phyloP scores from a whole-genome alignment of 2,329 filamentous ascomycete genomes.

The Colletotrichum gigasporum region DNA sequence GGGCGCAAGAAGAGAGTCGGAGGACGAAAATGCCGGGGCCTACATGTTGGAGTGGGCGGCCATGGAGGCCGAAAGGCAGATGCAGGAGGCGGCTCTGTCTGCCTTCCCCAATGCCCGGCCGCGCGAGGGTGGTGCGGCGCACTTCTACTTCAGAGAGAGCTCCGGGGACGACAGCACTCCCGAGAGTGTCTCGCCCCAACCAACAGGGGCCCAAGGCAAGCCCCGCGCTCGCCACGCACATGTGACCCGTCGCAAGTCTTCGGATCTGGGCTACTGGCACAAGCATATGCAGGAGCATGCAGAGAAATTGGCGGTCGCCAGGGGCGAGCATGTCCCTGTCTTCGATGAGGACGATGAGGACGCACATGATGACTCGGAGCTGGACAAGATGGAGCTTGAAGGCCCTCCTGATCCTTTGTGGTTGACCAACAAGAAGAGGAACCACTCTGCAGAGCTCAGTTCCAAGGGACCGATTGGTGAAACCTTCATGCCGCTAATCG shows the following conservation, averaged over 20 bases:
- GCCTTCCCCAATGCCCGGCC: constrained; percentile 80
- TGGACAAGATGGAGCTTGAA: constrained; percentile 53
- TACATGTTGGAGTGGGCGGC: constrained; percentile 84
- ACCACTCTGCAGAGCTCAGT: constrained; percentile 23
- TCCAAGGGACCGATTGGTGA: constrained; percentile 30
- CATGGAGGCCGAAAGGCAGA: constrained; percentile 80
- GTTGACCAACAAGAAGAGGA: constrained; percentile 47
- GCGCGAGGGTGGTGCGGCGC: constrained; percentile 74
- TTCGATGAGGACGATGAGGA: constrained; percentile 36
- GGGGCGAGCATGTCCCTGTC: constrained; percentile 34
- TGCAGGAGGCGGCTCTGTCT: constrained; percentile 79
- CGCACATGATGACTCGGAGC: constrained; percentile 46
- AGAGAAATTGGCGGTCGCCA: constrained; percentile 67
- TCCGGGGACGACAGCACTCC: constrained; percentile 64
- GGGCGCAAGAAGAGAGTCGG: constrained; percentile 70
- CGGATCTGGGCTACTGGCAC: constrained; percentile 77
- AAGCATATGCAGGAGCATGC: constrained; percentile 84
- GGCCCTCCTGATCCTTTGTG: constrained; percentile 52
- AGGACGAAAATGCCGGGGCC: constrained; percentile 78
- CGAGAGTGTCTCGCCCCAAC: constrained; percentile 46
- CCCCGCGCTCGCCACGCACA: constrained; percentile 33
- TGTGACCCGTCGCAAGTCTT: constrained; percentile 65
- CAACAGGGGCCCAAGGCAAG: constrained; percentile 36
- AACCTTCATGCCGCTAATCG: constrained; percentile 29
- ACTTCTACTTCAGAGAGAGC: constrained; percentile 74